Percentiles rank a stretch among this genome's conserved stretches.
phyloP scores from a whole-genome alignment of 2,329 filamentous ascomycete species.

The Nemania sp. region DNA sequence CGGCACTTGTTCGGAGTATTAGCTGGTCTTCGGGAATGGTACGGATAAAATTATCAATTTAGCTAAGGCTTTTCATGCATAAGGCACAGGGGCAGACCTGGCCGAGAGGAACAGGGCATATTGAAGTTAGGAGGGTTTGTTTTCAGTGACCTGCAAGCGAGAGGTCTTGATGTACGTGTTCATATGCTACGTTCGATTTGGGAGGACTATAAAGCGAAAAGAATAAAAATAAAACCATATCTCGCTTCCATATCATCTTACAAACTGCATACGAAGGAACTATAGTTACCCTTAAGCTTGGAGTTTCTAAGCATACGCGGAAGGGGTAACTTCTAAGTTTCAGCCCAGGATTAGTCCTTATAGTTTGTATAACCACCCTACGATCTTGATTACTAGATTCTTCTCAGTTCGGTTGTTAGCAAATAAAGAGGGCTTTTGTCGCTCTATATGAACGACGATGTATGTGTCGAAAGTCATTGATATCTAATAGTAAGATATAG shows the following conservation, averaged over 20 bases:
- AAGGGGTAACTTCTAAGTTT: background rate
- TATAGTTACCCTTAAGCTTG: background rate
- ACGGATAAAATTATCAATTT: conserved; percentile 30
- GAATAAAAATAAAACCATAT: conserved; percentile 22
- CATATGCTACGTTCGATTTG: conserved; percentile 17
- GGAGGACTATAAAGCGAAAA: conserved; percentile 10
- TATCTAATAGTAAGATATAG: no score
- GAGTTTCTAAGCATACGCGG: background rate
- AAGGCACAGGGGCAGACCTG: conserved; percentile 17
- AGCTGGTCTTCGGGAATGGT: conserved; percentile 25
- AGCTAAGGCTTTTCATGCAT: conserved; percentile 25
- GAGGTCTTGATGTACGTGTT: conserved; percentile 19
- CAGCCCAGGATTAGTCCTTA: background rate
- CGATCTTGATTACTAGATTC: background rate
- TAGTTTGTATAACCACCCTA: background rate
- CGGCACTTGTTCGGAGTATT: conserved; percentile 27
- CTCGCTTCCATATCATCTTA: background rate
- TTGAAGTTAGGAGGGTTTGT: conserved; percentile 22
- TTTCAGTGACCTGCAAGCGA: conserved; percentile 7
- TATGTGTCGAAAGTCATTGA: background rate
- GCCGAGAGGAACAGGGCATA: conserved; percentile 17
- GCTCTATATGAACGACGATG: background rate
- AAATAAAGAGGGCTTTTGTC: background rate
- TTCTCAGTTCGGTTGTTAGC: background rate
- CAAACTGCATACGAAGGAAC: background rate